Evolutionary conservation across 352 stramenopile species (phyloP).

Genomic region (Phytophthora kernoviae): DNA sequence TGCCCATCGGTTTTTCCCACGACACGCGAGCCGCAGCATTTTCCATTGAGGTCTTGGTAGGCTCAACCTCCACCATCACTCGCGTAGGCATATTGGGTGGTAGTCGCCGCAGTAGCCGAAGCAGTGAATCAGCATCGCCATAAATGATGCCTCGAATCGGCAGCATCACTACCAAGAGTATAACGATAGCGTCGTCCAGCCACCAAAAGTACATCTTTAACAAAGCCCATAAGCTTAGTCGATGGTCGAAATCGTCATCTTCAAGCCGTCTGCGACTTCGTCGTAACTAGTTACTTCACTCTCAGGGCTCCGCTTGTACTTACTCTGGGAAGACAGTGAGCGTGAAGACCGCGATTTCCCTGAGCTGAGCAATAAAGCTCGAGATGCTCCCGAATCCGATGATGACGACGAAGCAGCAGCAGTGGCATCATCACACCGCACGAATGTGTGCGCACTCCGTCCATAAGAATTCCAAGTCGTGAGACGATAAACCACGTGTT

Average conservation of each 20-base stretch:
- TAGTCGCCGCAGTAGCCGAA: slow-evolving; percentile 67
- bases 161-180: slow-evolving; percentile 76
- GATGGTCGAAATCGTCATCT: slow-evolving; percentile 19
- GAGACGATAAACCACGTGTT: slow-evolving; percentile 75
- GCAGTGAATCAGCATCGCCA: slow-evolving; percentile 75
- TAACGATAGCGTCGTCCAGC: slow-evolving; percentile 82
- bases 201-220: slow-evolving; percentile 84
- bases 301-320: slow-evolving; percentile 9
- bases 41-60: slow-evolving; percentile 56
- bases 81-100: slow-evolving; percentile 84
- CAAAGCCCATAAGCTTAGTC: slow-evolving; percentile 40
- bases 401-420: slow-evolving; percentile 9
- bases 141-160: slow-evolving; percentile 86
- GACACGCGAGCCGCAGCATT: slow-evolving; percentile 68
- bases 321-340: slow-evolving; percentile 29
- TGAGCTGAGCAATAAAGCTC: slow-evolving; percentile 12
- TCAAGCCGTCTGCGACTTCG: slow-evolving; percentile 13
- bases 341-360: slow-evolving; percentile 31
- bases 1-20: slow-evolving; percentile 81
- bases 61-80: slow-evolving; percentile 71
- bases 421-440: slow-evolving; percentile 52
- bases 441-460: slow-evolving; percentile 59
- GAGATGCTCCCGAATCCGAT: slow-evolving; percentile 10
- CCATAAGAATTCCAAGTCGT: slow-evolving; percentile 87
- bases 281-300: slow-evolving; percentile 4